A percentile compares a stretch with the other conserved stretches of the same genome.
Evolutionary conservation across 192 early-diverging fungal genomes (phyloP).

Genomic region (Spinellus fusiger): DNA sequence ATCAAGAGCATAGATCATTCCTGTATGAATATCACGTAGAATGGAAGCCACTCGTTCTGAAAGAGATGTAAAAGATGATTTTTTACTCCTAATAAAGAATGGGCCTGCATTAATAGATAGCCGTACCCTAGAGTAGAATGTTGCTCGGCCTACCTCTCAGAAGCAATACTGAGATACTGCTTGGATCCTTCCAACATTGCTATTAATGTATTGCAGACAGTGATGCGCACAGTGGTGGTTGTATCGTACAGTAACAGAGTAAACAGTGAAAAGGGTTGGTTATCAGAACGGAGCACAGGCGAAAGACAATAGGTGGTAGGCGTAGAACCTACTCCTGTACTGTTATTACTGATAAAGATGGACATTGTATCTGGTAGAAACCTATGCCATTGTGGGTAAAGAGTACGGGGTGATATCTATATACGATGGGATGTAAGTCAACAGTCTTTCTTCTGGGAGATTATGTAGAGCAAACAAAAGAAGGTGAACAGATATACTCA

Average conservation of each 20-base stretch:
- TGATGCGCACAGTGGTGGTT: constrained; percentile 33
- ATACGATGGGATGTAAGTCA: no score
- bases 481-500: background rate
- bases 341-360: constrained; percentile 16
- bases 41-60: constrained; percentile 36
- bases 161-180: constrained; percentile 46
- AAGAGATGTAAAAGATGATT: constrained; percentile 43
- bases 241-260: constrained; percentile 44
- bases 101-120: background rate
- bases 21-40: constrained; percentile 32
- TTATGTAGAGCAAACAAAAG: background rate
- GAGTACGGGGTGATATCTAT: constrained; percentile 36
- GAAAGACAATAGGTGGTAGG: background rate
- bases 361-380: constrained; percentile 40
- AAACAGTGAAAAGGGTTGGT: constrained; percentile 39
- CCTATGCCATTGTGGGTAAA: constrained; percentile 50
- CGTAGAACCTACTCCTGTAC: constrained; percentile 1
- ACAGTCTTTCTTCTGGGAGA: no score
- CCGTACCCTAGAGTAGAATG: background rate
- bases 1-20: constrained; percentile 22
- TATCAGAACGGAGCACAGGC: constrained; percentile 10
- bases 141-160: constrained; percentile 32
- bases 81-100: constrained; percentile 10
- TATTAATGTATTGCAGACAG: constrained; percentile 37
- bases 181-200: constrained; percentile 46